These are phyloP conservation scores for Fragaria iinumae DNA, from an alignment of 306 rosid species.

Conservation along the genomic window DNA sequence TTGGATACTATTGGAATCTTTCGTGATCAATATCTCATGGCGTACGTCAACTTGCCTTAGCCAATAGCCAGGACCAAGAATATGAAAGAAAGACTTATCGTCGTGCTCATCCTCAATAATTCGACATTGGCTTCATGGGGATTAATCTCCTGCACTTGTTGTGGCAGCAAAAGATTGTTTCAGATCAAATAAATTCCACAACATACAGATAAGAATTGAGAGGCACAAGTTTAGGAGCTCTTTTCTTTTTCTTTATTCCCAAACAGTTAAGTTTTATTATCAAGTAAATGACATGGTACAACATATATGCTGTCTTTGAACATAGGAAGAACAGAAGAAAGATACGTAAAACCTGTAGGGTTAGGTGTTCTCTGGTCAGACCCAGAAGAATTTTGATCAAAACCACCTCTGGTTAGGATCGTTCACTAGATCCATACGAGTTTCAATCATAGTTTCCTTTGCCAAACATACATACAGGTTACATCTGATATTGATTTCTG, in stretches of 20 bases:
- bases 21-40: background rate
- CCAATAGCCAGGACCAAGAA: background rate
- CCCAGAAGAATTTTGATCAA: background rate
- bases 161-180: background rate
- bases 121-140: slow-evolving; percentile 13
- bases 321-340: background rate
- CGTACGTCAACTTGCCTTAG: background rate
- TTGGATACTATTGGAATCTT: slow-evolving; percentile 9
- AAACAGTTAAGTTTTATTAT: too few relatives aligned
- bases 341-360: background rate
- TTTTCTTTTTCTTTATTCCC: background rate
- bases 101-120: background rate
- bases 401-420: background rate
- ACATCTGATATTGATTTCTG: background rate
- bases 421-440: background rate
- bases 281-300: too few relatives aligned
- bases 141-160: background rate
- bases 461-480: background rate
- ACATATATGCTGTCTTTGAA: background rate
- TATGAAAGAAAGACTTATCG: background rate
- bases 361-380: background rate
- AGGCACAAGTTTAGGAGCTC: background rate
- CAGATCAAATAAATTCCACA: slow-evolving; percentile 1
- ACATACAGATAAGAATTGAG: background rate
- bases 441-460: background rate